Evolutionary conservation across 2,329 filamentous ascomycete species (phyloP), one percentile per base, ranked within the genome.

Genomic region (Pestalotiopsis sp.): DNA sequence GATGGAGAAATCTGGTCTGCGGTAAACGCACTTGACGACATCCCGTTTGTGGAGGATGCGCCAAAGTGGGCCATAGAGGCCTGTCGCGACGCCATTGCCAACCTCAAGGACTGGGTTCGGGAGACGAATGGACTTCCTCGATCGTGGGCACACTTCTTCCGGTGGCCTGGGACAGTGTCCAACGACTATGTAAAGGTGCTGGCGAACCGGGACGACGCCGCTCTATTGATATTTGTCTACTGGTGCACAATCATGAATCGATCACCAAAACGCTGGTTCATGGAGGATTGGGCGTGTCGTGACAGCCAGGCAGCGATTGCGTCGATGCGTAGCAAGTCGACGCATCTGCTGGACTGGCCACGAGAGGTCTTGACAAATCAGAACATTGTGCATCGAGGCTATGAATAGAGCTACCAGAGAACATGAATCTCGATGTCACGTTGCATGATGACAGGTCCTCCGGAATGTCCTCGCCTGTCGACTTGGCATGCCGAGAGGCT

Each of bases 221-320:
- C 74, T 0, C 68, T 74, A 10, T 57, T 74, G 2, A 52, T 73
- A 11, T 74, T 73, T 17, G 62, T 72, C 3, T 72, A 75, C 66
- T 75, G 73, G 73, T 74, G 71, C 68, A 66, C 66, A 30, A 66
- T 75, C 48, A 74, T 74, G 73, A 61, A 71, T 48, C 68, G 70
- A 24, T 69, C 69, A 30, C 73, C 73, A 13, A 71, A 58, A 20
- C 67, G 71, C 7, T 75, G 74, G 73, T 75, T 72, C 48, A 67
- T 69, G 56, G 63, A 71, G 39, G 69, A 68, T 13, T 75, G 73
- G 74, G 70, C 72, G 24, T 66, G 63, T 22, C 66, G 71, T 24
- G 67, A 72, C 61, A 69, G 69, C 10, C 3, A n/a, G 20, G 67
- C 65, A 56, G 73, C 69, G 9, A 72, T 73, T 68, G 44, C 64